These are phyloP conservation scores for Chlamydomonas sp. DNA, from an alignment of 139 green algal genomes.

Conservation along the genomic window DNA sequence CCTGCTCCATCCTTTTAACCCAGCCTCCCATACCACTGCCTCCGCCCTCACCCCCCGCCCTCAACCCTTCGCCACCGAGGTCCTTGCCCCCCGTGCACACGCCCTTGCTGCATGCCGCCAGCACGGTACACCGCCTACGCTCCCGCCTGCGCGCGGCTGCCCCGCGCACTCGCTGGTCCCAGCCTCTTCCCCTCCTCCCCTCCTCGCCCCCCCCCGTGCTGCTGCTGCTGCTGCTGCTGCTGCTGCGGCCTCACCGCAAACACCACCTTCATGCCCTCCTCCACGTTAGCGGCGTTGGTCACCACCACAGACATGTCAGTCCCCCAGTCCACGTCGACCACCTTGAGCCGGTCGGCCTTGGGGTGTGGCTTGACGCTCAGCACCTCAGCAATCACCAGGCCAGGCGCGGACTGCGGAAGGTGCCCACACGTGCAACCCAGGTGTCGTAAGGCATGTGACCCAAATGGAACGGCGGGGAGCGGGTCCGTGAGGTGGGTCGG, in stretches of 20 bases:
- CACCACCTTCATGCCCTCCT: constrained; percentile 75
- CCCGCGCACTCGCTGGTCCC: too few relatives aligned
- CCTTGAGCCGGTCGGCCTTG: constrained; percentile 70
- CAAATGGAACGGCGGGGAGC: background rate
- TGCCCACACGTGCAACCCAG: constrained; percentile 1
- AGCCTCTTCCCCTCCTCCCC: background rate
- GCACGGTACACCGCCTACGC: too few relatives aligned
- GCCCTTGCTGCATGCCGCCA: too few relatives aligned
- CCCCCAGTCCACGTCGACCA: constrained; percentile 66
- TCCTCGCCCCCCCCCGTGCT: background rate
- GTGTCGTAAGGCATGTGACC: background rate
- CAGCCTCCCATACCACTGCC: too few relatives aligned
- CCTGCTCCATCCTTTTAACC: too few relatives aligned
- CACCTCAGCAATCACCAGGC: constrained; percentile 54
- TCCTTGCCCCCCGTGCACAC: too few relatives aligned
- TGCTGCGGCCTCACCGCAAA: constrained; percentile 64
- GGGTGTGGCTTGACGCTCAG: constrained; percentile 64
- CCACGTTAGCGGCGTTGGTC: constrained; percentile 76
- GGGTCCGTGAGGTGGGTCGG: background rate
- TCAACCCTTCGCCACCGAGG: too few relatives aligned
- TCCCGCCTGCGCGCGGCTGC: too few relatives aligned
- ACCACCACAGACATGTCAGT: constrained; percentile 60
- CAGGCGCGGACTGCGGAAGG: background rate
- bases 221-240: too few relatives aligned
- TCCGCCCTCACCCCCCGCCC: too few relatives aligned